These are phyloP conservation scores for Aspergillus sclerotiicarbonarius DNA, from an alignment of 495 filamentous ascomycete species.

Conservation along the genomic window DNA sequence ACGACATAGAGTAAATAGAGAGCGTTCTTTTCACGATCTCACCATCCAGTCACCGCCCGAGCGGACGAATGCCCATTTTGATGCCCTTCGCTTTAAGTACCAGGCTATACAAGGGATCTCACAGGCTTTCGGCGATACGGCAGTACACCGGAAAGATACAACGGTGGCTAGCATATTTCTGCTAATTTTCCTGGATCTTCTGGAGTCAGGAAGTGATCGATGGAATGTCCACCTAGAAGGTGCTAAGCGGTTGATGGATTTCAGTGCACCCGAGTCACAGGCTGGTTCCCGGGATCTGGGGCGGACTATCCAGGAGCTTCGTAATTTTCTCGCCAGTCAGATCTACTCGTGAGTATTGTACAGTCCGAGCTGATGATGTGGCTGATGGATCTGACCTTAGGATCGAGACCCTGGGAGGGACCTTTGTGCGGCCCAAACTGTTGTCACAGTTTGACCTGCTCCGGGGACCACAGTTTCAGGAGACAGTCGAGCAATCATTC, in stretches of 20 bases:
- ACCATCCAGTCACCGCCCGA: slow-evolving; percentile 1
- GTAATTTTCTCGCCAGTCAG: slow-evolving; percentile 23
- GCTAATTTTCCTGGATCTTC: slow-evolving; percentile 53
- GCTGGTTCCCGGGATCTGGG: slow-evolving; percentile 14
- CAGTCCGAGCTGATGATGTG: too few species aligned
- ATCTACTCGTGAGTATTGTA: slow-evolving; percentile 17
- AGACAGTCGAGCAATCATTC: slow-evolving; percentile 37
- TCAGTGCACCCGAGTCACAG: slow-evolving; percentile 11
- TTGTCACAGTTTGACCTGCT: slow-evolving; percentile 23
- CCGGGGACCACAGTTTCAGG: slow-evolving; percentile 13
- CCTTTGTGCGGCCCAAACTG: slow-evolving; percentile 42
- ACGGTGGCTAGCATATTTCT: slow-evolving; percentile 51
- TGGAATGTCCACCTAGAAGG: slow-evolving; percentile 54
- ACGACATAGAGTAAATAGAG: slow-evolving; percentile 46
- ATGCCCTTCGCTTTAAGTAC: slow-evolving; percentile 50
- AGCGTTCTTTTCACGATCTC: slow-evolving; percentile 16
- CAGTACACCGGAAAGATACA: slow-evolving; percentile 26
- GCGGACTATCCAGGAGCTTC: slow-evolving; percentile 23
- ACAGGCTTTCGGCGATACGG: slow-evolving; percentile 19
- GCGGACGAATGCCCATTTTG: slow-evolving; percentile 21
- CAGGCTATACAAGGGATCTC: slow-evolving; percentile 46
- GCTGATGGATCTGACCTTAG: slow-evolving; percentile 21
- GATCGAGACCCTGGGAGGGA: slow-evolving; percentile 43
- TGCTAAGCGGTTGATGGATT: slow-evolving; percentile 40
- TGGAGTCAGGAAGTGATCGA: slow-evolving; percentile 49